Percentiles rank a stretch among this genome's conserved stretches.
Conservation (phyloP, 2,329 filamentous ascomycete species). For the Plectosphaerella sp. region DNA sequence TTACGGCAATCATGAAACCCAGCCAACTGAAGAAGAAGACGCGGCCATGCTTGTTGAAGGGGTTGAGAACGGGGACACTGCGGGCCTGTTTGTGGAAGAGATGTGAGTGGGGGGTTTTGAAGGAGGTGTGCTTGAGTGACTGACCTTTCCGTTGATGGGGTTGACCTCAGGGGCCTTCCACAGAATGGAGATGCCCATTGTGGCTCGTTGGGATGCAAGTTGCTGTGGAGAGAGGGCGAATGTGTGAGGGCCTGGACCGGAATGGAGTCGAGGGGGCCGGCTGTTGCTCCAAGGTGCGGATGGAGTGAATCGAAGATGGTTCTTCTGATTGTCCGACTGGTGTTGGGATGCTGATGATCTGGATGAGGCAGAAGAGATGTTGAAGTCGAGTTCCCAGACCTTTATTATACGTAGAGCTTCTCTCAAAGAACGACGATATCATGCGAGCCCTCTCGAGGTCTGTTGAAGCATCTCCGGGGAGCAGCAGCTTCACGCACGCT, state of each 20-base stretch:
- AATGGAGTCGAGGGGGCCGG: background rate
- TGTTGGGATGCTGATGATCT: background rate
- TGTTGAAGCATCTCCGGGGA: constrained; percentile 2
- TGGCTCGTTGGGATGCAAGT: background rate
- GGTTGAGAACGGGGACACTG: constrained; percentile 75
- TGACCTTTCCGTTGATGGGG: constrained; percentile 77
- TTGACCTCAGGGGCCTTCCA: constrained; percentile 68
- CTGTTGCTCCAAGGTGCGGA: background rate
- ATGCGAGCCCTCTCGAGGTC: background rate
- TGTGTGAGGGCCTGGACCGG: background rate
- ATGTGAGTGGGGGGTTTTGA: too few relatives aligned
- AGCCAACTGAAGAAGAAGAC: constrained; percentile 90
- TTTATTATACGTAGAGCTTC: background rate
- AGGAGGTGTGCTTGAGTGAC: too few relatives aligned
- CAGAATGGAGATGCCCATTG: constrained; percentile 31
- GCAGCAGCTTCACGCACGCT: background rate
- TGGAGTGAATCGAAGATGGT: background rate
- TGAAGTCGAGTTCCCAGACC: background rate
- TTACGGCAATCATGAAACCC: constrained; percentile 77
- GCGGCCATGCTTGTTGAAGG: constrained; percentile 73
- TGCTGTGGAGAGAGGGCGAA: background rate
- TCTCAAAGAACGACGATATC: background rate
- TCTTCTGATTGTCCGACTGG: background rate
- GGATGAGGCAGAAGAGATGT: background rate
- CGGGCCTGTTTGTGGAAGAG: too few relatives aligned